Percentiles rank a stretch among this genome's conserved stretches.
Conservation (phyloP, 306 rosid genomes). For the Pyrus betulifolia region DNA sequence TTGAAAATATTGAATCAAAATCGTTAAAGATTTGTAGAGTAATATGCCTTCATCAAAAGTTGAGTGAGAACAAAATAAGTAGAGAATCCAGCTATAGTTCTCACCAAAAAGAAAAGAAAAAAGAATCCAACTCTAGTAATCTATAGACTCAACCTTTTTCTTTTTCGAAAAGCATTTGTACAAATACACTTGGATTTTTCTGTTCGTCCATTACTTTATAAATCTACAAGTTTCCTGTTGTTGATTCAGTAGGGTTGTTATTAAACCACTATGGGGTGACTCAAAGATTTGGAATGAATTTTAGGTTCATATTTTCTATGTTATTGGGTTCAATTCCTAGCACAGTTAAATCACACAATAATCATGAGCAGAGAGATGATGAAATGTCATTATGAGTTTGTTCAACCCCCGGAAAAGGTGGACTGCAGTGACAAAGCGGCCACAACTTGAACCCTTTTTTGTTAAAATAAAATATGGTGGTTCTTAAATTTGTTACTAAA, state of each 20-base stretch:
- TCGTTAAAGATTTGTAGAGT: background rate
- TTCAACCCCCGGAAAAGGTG: no score
- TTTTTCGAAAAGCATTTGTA: background rate
- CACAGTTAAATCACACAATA: no score
- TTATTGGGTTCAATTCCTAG: no score
- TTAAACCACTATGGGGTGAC: background rate
- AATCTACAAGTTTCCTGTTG: background rate
- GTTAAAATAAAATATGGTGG: background rate
- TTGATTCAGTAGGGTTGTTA: background rate
- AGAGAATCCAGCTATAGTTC: background rate
- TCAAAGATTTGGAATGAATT: no score
- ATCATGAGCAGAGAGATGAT: no score
- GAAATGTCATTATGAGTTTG: no score
- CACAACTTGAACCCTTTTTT: no score
- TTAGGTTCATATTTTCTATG: no score
- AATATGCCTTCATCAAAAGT: background rate
- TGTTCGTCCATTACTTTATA: background rate
- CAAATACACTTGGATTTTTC: background rate
- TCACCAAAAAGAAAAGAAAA: background rate
- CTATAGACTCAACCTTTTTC: background rate
- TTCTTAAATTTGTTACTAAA: background rate
- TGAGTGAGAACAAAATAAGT: background rate
- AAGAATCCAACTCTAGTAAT: background rate
- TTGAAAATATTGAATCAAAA: background rate
- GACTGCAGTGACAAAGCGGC: no score